These are phyloP conservation scores for Tricholoma sp. DNA, from an alignment of 768 basidiomycete species.

Conservation along the genomic window DNA sequence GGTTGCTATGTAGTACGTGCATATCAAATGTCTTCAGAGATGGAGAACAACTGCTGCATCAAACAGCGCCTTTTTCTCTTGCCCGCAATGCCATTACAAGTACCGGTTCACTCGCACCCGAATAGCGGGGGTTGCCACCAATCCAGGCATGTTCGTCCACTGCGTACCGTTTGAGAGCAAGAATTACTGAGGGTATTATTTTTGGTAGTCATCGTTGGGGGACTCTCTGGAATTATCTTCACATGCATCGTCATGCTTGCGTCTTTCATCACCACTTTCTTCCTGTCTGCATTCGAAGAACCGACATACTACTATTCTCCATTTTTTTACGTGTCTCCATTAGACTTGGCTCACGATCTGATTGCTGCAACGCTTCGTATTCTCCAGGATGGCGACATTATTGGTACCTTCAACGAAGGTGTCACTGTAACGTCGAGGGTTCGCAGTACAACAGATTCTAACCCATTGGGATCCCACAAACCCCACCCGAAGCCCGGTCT, in stretches of 20 bases:
- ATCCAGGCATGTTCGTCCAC: conserved; percentile 46
- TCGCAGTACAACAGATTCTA: conserved; percentile 4
- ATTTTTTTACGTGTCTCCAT: conserved; percentile 43
- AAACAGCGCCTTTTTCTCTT: conserved; percentile 69
- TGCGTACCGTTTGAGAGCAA: not conserved
- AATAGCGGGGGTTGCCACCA: conserved; percentile 70
- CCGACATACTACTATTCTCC: conserved; percentile 36
- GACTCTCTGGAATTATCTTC: conserved; percentile 56
- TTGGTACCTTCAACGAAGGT: conserved; percentile 33
- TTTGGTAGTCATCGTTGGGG: conserved; percentile 55
- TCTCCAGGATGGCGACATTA: conserved; percentile 50
- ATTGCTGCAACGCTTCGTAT: conserved; percentile 59
- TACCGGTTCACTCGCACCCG: conserved; percentile 74
- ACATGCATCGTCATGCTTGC: conserved; percentile 60
- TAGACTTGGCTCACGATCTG: conserved; percentile 55
- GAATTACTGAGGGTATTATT: not conserved
- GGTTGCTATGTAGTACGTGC: conserved; percentile 61
- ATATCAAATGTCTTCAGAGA: conserved; percentile 69
- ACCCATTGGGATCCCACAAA: conserved; percentile 16
- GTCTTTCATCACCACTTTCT: conserved; percentile 65
- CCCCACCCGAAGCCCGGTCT: conserved; percentile 35
- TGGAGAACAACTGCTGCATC: conserved; percentile 66
- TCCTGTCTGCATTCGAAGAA: conserved; percentile 58
- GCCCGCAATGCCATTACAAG: conserved; percentile 74
- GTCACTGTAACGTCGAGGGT: conserved; percentile 14